These are phyloP conservation scores for Coleophoma eucalyptorum DNA, from an alignment of 2,329 filamentous ascomycete genomes.

Conservation along the genomic window DNA sequence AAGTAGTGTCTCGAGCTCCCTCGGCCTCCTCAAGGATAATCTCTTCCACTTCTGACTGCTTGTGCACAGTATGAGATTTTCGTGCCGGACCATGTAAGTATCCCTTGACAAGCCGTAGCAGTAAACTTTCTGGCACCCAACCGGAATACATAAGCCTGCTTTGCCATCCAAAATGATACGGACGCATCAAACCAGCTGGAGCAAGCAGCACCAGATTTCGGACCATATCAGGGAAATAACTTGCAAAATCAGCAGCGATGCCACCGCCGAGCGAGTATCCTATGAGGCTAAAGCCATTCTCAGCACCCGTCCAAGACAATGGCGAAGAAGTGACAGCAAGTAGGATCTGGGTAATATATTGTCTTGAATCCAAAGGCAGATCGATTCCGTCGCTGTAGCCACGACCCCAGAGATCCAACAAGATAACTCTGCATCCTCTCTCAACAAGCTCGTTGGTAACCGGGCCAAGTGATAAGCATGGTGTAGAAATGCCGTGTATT, in stretches of 20 bases:
- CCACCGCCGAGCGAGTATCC: slow-evolving; percentile 82
- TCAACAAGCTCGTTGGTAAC: slow-evolving; percentile 62
- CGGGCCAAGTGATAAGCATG: slow-evolving; percentile 63
- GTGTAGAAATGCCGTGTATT: slow-evolving; percentile 79
- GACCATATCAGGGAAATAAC: slow-evolving; percentile 65
- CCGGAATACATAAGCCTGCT: slow-evolving; percentile 51
- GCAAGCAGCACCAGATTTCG: slow-evolving; percentile 71
- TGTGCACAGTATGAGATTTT: background rate
- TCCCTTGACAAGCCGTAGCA: slow-evolving; percentile 11
- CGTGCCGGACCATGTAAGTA: slow-evolving; percentile 3
- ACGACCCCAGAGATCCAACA: slow-evolving; percentile 75
- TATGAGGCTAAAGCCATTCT: slow-evolving; percentile 60
- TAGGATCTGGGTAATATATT: slow-evolving; percentile 65
- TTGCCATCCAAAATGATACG: slow-evolving; percentile 45
- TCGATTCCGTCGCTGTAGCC: slow-evolving; percentile 72
- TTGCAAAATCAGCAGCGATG: slow-evolving; percentile 65
- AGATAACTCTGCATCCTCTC: slow-evolving; percentile 70
- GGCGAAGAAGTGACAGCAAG: slow-evolving; percentile 61
- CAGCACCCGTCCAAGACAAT: slow-evolving; percentile 47
- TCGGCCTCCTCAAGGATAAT: slow-evolving; percentile 12
- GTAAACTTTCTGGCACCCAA: slow-evolving; percentile 46
- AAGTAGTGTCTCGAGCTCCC: slow-evolving; percentile 10
- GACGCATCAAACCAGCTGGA: slow-evolving; percentile 69
- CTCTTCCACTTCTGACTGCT: background rate
- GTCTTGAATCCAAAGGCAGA: slow-evolving; percentile 55